Base-by-base conservation (phyloP, 192 early-diverging fungal genomes). In the Dispira simplex region DNA sequence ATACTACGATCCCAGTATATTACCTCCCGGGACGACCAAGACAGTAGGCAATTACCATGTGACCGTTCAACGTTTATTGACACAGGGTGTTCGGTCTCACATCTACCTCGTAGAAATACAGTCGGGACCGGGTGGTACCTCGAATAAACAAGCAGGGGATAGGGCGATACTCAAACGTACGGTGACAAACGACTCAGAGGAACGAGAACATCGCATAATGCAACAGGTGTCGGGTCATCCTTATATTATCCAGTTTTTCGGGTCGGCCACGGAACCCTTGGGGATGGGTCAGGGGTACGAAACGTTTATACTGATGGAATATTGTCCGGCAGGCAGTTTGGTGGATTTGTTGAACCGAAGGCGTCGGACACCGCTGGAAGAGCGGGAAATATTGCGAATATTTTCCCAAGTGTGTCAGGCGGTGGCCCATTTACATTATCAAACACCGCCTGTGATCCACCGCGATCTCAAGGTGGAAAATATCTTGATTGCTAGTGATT, bases 371-470 rank as follows among this genome's bases (percentile, higher is more conserved):
- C 77, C 88, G 21, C 74, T 95, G 44, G 84, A 79, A 23, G 92
- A 96, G 68, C 64, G 72, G n/a, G 90, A 92, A 66, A 85, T 98
- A 46, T 77, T 95, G 67, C 82, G 78, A 56, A 96, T 98, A 45
- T 98, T 96, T 66, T 79, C 77, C 46, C 84, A 93, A 67, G 79
- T 90, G 23, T 86, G 88, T 64, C 70, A 89, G 74, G 95, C 86
- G 32, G 84, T 98, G 11, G 91, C 93, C 5, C 87, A 90, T 70
- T 79, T 98, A 80, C 95, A 98, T 72, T 94, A 88, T 68, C 80
- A 76, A 59, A 70, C 72, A 21, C 87, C 84, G 62, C 86, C 92
- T 14, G 79, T 95, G 27, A 74, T 95, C 21, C 95, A 98, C 66
- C 77, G 95, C 63, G 87, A 89, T 63, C 77, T 89, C 57, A 89